phyloP scores from a whole-genome alignment of 2,329 filamentous ascomycete species.

The Aspergillus alliaceus region DNA sequence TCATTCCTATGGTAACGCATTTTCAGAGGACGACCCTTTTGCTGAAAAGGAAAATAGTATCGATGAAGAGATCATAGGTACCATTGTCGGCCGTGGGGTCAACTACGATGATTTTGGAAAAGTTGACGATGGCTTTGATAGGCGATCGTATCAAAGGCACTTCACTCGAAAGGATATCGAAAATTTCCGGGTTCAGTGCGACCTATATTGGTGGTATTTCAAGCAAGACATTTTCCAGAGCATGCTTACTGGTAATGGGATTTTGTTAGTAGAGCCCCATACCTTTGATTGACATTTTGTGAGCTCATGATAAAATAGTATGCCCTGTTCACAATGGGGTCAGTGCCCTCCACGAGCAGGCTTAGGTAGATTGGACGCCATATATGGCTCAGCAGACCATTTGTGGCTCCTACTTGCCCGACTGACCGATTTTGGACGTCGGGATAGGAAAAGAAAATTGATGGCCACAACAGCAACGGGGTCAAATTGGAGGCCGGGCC shows the following conservation, averaged over 20 bases:
- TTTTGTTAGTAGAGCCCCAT: constrained; percentile 66
- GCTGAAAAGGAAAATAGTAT: constrained; percentile 49
- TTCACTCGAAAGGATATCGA: constrained; percentile 65
- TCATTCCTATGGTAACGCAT: constrained; percentile 32
- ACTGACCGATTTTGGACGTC: constrained; percentile 73
- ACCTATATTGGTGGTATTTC: constrained; percentile 93
- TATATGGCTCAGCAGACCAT: constrained; percentile 89
- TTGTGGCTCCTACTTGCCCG: constrained; percentile 78
- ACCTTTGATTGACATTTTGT: background rate
- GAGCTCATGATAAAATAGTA: constrained; percentile 50
- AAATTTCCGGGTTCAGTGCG: constrained; percentile 75
- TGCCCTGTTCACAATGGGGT: constrained; percentile 79
- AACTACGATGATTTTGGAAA: constrained; percentile 60
- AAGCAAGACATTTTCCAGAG: constrained; percentile 94
- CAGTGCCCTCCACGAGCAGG: constrained; percentile 83
- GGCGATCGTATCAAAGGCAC: constrained; percentile 27
- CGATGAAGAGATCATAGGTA: constrained; percentile 58
- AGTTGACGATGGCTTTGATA: constrained; percentile 37
- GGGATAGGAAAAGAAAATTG: constrained; percentile 76
- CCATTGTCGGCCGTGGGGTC: constrained; percentile 57
- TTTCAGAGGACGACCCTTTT: constrained; percentile 44
- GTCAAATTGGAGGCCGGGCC: constrained; percentile 56
- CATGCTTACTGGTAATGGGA: constrained; percentile 77
- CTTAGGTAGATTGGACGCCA: constrained; percentile 72
- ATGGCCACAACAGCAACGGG: constrained; percentile 62